Conservation (phyloP, 352 stramenopile genomes). For the Globisporangium camurandrum region DNA sequence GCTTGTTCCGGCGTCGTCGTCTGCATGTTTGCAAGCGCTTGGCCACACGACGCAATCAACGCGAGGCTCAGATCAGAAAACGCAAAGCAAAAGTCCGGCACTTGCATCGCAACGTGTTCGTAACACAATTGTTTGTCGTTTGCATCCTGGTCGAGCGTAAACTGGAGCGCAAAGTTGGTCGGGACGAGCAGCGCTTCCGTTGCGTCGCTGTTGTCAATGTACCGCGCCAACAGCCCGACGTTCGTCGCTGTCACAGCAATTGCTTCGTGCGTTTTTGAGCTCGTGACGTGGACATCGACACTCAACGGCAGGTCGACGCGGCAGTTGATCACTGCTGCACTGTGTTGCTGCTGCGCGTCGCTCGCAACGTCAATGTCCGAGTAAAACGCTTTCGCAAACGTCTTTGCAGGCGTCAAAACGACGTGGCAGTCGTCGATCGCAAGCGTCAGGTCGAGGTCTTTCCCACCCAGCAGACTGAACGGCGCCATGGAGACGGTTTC, state of each 20-base stretch:
- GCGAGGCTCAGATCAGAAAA: constrained; percentile 68
- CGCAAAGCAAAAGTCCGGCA: constrained; percentile 55
- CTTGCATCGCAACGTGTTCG: constrained; percentile 44
- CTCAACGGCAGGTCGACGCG: constrained; percentile 43
- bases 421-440: constrained; percentile 52
- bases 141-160: constrained; percentile 41
- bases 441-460: constrained; percentile 41
- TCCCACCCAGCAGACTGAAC: constrained; percentile 50
- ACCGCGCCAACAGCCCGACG: constrained; percentile 42
- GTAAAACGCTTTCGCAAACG: constrained; percentile 48
- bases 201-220: constrained; percentile 33
- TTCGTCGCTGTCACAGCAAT: constrained; percentile 42
- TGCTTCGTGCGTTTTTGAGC: constrained; percentile 33
- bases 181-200: constrained; percentile 38
- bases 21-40: constrained; percentile 40
- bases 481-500: constrained; percentile 48
- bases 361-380: constrained; percentile 37
- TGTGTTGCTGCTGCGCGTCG: constrained; percentile 25
- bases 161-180: constrained; percentile 35
- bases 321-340: constrained; percentile 39
- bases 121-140: constrained; percentile 27
- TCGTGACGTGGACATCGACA: constrained; percentile 35
- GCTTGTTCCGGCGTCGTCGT: constrained; percentile 57
- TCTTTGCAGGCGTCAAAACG: constrained; percentile 31
- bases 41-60: constrained; percentile 43